Base-by-base conservation (phyloP, 176 grass and related monocot species). In the Juncus inflexus region DNA sequence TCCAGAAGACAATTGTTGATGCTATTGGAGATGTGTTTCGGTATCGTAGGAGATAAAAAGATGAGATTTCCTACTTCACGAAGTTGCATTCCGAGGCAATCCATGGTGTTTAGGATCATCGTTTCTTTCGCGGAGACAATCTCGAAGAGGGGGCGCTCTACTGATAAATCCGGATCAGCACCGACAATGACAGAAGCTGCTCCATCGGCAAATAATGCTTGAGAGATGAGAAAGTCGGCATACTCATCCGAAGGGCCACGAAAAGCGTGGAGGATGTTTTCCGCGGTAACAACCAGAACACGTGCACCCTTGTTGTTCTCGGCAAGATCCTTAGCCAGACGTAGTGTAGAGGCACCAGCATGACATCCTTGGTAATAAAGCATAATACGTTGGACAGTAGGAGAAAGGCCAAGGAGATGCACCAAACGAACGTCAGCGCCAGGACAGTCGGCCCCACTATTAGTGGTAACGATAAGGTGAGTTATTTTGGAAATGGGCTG, bases 201-300 rank as follows among this genome's bases (percentile, higher is more conserved):
- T 28, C 19, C 19, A 28, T 28, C 19, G 19, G 19, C 19, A 28
- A 28, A 28, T 28, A 28, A 28, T 28, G 19, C 19, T 28, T 28
- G 19, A 43, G 67, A 36, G 12, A 90, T 38, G 11, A 91, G 60
- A 15, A 50, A 62, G 49, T 76, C 80, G 3, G 64, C 13, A 43
- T n/a, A 12, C 5, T 51, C 63, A 16, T 83, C 80, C 6, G 78
- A 69, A 37, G 80, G 87, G 0, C 63, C 74, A 36, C n/a, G 35
- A 15, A 91, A 86, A 14, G 75, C 28, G 42, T 86, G 64, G 57
- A 76, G 1, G 19, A 72, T 76, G 42, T 78, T 14, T 66, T 91
- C 87, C 0, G 80, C 75, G 10, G 56, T 81, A 0, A 78, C 77
- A 3, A 87, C 80, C 19, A 91, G 84, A 9, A 91, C 77, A n/a